Conservation (phyloP, 495 filamentous ascomycete species). For the Pyrenopolyporus hunteri region DNA sequence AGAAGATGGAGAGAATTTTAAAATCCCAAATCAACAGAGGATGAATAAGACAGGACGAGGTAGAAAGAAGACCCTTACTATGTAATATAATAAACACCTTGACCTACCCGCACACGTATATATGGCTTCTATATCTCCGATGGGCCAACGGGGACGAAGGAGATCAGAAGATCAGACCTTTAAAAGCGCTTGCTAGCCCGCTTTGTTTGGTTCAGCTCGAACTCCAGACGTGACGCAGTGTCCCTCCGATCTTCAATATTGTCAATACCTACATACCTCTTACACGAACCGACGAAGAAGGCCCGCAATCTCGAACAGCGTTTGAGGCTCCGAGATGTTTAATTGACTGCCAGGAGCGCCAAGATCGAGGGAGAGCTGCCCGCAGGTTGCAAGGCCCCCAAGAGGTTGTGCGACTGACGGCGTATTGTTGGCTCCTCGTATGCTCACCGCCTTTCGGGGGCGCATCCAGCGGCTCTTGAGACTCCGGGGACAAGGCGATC, state of each 20-base stretch:
- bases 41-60: too few relatives aligned
- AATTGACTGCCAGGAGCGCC: slow-evolving; percentile 1
- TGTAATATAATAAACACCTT: neutral
- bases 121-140: slow-evolving; percentile 4
- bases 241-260: slow-evolving; percentile 2
- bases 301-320: slow-evolving; percentile 22
- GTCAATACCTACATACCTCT: too few relatives aligned
- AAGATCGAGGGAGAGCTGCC: slow-evolving; percentile 18
- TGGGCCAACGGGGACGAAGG: neutral
- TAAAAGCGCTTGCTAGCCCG: slow-evolving; percentile 1
- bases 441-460: slow-evolving; percentile 35
- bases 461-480: slow-evolving; percentile 33
- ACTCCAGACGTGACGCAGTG: slow-evolving; percentile 4
- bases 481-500: slow-evolving; percentile 1
- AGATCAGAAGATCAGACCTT: neutral
- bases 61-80: neutral
- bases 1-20: too few relatives aligned
- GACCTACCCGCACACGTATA: neutral
- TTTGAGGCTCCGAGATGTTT: slow-evolving; percentile 35
- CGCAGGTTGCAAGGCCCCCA: slow-evolving; percentile 15
- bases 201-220: slow-evolving; percentile 2
- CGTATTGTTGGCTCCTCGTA: slow-evolving; percentile 16
- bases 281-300: neutral
- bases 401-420: slow-evolving; percentile 15
- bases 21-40: too few relatives aligned